A percentile compares a stretch with the other conserved stretches of the same genome.
Evolutionary conservation across 2,329 filamentous ascomycete species (phyloP).

Genomic region (Periconia sp.): DNA sequence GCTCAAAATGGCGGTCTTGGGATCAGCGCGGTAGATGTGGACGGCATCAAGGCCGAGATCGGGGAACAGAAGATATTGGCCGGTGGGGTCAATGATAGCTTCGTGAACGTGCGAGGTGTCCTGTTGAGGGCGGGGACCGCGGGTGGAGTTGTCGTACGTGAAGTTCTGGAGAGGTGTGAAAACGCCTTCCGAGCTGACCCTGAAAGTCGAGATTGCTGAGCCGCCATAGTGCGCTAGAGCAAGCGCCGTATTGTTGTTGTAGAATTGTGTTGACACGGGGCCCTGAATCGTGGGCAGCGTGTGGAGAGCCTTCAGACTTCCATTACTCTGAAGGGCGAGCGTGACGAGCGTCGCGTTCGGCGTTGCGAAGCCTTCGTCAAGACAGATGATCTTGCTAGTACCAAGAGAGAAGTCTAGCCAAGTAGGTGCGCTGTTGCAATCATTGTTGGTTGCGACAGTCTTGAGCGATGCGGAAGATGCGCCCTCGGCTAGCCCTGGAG

Average conservation of each 20-base stretch:
- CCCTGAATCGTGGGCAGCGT: slow-evolving; percentile 44
- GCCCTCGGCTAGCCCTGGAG: slow-evolving; percentile 18
- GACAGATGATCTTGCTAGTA: slow-evolving; percentile 62
- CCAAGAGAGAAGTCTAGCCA: slow-evolving; percentile 65
- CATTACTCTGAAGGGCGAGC: slow-evolving; percentile 41
- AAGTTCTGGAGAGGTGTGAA: slow-evolving; percentile 46
- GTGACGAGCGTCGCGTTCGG: slow-evolving; percentile 57
- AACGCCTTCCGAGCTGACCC: slow-evolving; percentile 10
- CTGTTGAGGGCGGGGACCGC: slow-evolving; percentile 47
- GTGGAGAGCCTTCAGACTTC: slow-evolving; percentile 44
- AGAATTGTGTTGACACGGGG: slow-evolving; percentile 51
- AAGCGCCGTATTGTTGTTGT: slow-evolving; percentile 47
- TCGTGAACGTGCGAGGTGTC: slow-evolving; percentile 69
- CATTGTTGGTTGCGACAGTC: slow-evolving; percentile 51
- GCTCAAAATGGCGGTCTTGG: slow-evolving; percentile 50
- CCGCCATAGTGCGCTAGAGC: slow-evolving; percentile 52
- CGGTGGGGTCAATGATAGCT: slow-evolving; percentile 69
- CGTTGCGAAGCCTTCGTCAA: slow-evolving; percentile 60
- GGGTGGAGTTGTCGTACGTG: slow-evolving; percentile 45
- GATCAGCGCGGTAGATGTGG: slow-evolving; percentile 63
- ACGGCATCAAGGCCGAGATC: slow-evolving; percentile 71
- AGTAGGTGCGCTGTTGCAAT: slow-evolving; percentile 62
- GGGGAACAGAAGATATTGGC: slow-evolving; percentile 66
- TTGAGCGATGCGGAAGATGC: slow-evolving; percentile 51
- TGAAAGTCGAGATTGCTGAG: slow-evolving; percentile 45